phyloP scores from a whole-genome alignment of 495 filamentous ascomycete species.

The Neurospora sp. region DNA sequence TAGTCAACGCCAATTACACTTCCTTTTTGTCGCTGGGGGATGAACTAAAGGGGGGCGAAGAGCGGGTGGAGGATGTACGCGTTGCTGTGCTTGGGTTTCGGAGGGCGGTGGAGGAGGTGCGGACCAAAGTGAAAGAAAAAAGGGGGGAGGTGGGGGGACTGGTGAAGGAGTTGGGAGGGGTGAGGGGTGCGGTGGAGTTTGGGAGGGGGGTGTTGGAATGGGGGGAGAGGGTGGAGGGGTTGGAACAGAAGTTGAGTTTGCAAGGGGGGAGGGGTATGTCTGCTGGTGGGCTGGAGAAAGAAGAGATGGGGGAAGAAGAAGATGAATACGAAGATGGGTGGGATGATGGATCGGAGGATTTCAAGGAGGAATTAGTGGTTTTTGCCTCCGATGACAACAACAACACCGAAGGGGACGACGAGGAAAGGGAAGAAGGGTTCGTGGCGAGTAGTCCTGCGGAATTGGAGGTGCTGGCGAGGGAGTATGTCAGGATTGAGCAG shows the following conservation, averaged over 20 bases:
- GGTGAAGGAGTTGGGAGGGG: conserved; percentile 28
- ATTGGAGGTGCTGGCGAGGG: conserved; percentile 31
- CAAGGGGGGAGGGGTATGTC: neutral
- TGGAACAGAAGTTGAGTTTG: conserved; percentile 55
- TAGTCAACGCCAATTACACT: conserved; percentile 89
- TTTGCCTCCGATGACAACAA: conserved; percentile 3
- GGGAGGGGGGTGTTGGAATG: conserved; percentile 62
- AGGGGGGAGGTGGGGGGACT: conserved; percentile 26
- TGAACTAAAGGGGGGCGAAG: conserved; percentile 77
- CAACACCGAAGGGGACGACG: conserved; percentile 18
- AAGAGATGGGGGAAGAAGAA: conserved; percentile 23
- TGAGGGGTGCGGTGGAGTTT: conserved; percentile 35
- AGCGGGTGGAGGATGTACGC: conserved; percentile 38
- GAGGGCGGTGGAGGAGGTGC: conserved; percentile 56
- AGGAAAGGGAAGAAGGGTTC: conserved; percentile 10
- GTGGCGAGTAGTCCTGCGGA: conserved; percentile 33
- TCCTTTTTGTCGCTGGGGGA: conserved; percentile 78
- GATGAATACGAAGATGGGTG: conserved; percentile 23
- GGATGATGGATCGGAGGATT: conserved; percentile 22
- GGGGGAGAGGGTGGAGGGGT: conserved; percentile 56
- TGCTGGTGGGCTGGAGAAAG: neutral
- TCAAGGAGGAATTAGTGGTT: conserved; percentile 9
- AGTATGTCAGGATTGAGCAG: conserved; percentile 29
- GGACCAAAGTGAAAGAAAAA: conserved; percentile 34
- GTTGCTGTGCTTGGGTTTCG: conserved; percentile 42